Percentiles rank a stretch among this genome's conserved stretches.
phyloP scores from a whole-genome alignment of 192 early-diverging fungal species.

The Neocallimastix lanati region DNA sequence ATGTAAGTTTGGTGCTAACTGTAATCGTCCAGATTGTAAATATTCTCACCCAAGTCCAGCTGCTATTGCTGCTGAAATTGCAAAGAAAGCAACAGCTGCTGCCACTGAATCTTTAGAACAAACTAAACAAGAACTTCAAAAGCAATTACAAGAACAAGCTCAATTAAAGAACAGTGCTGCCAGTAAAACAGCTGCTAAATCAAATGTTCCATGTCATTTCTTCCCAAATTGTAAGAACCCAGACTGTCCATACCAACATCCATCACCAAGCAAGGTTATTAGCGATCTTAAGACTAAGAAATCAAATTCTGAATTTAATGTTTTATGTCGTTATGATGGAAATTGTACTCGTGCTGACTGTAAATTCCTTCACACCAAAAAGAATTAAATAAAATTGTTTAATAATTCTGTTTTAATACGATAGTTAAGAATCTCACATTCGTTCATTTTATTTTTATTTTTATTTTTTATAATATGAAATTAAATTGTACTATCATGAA shows the following conservation, averaged over 20 bases:
- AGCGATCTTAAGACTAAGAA: not conserved
- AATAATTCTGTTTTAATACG: not conserved
- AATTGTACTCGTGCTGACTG: not conserved
- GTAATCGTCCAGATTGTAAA: constrained; percentile 12
- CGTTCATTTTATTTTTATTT: too few relatives aligned
- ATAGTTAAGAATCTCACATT: too few relatives aligned
- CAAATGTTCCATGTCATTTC: not conserved
- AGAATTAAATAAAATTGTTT: not conserved
- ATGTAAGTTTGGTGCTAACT: constrained; percentile 13
- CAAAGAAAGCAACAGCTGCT: not conserved
- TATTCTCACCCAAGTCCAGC: constrained; percentile 21
- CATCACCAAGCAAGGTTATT: not conserved
- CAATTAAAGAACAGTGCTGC: not conserved
- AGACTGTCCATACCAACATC: constrained; percentile 2
- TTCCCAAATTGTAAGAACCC: constrained; percentile 2
- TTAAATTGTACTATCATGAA: too few relatives aligned
- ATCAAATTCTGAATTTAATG: not conserved
- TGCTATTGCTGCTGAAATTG: constrained; percentile 5
- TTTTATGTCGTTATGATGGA: not conserved
- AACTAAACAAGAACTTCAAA: not conserved
- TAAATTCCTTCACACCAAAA: not conserved
- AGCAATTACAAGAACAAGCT: not conserved
- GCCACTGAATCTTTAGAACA: not conserved
- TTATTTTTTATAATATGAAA: too few relatives aligned
- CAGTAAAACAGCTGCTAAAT: not conserved